Conservation (phyloP, 106 monocot genomes). For the Dactylorhiza incarnata region DNA sequence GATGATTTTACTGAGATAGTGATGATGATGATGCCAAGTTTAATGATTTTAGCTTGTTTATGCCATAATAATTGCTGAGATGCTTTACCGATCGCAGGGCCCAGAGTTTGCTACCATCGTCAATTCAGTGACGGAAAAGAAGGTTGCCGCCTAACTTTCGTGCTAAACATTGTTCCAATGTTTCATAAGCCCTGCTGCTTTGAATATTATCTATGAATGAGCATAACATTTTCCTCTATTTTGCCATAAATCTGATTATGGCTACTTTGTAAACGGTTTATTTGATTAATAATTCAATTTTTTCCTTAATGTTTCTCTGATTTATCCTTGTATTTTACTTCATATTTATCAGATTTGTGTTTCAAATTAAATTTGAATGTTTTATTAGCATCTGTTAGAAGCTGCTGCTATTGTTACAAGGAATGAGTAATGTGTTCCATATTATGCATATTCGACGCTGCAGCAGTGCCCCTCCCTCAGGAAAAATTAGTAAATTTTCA, state of each 20-base stretch:
- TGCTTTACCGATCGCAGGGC: background rate
- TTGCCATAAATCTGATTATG: slow-evolving; percentile 3
- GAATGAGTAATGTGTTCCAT: no score
- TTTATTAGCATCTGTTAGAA: no score
- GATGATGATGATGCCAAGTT: background rate
- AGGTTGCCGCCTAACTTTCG: background rate
- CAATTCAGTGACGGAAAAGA: slow-evolving; percentile 9
- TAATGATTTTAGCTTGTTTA: background rate
- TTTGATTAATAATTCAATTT: no score
- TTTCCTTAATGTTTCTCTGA: no score
- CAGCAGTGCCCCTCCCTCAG: no score
- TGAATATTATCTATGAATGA: background rate
- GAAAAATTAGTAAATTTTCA: no score
- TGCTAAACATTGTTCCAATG: background rate
- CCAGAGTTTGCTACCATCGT: slow-evolving; percentile 7
- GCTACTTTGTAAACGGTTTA: no score
- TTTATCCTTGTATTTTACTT: no score
- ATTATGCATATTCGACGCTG: no score
- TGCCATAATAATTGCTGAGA: background rate
- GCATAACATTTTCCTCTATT: background rate
- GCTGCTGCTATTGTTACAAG: no score
- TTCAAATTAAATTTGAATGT: no score
- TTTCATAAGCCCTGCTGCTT: background rate
- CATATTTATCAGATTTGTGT: no score
- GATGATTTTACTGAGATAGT: background rate